Evolutionary conservation across 2,329 filamentous ascomycete genomes (phyloP).

Genomic region (Pseudonectria buxi): DNA sequence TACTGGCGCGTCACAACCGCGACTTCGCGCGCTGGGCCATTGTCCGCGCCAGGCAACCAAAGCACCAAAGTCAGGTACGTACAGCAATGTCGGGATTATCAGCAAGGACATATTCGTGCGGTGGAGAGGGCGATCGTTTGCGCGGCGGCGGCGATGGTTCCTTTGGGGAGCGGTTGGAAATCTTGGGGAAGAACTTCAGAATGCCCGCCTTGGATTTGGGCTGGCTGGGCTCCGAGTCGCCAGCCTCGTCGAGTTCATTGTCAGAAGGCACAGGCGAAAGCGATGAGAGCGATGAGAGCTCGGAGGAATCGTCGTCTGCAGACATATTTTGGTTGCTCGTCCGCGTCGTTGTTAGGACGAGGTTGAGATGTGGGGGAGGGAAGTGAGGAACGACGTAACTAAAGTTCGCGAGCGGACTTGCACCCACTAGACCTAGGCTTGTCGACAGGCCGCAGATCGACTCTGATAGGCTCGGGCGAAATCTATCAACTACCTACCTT

Average conservation of each 20-base stretch:
- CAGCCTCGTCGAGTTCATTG: conserved; percentile 43
- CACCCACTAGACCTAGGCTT: conserved; percentile 27
- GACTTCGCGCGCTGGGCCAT: conserved; percentile 30
- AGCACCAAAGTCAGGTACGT: conserved; percentile 40
- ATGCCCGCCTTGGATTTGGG: conserved; percentile 53
- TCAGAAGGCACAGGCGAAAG: conserved; percentile 39
- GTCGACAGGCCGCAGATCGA: conserved; percentile 25
- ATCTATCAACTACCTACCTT: conserved; percentile 17
- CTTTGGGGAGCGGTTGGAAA: conserved; percentile 45
- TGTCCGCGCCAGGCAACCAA: conserved; percentile 17
- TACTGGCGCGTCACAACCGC: conserved; percentile 39
- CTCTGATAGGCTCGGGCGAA: conserved; percentile 25
- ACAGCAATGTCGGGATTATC: conserved; percentile 92
- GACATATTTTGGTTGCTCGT: conserved; percentile 39
- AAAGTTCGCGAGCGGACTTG: conserved; percentile 20
- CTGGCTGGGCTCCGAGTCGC: conserved; percentile 23
- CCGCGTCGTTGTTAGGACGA: conserved; percentile 20
- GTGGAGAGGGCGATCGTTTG: conserved; percentile 80
- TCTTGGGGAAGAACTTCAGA: conserved; percentile 60
- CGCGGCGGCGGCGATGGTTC: conserved; percentile 59
- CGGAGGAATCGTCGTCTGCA: conserved; percentile 55
- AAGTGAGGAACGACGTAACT: conserved; percentile 25
- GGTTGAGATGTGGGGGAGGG: conserved; percentile 26
- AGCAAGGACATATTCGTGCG: conserved; percentile 81
- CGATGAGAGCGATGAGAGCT: conserved; percentile 53